Evolutionary conservation across 148 eudicot species (phyloP).

Genomic region (Talinum fruticosum): DNA sequence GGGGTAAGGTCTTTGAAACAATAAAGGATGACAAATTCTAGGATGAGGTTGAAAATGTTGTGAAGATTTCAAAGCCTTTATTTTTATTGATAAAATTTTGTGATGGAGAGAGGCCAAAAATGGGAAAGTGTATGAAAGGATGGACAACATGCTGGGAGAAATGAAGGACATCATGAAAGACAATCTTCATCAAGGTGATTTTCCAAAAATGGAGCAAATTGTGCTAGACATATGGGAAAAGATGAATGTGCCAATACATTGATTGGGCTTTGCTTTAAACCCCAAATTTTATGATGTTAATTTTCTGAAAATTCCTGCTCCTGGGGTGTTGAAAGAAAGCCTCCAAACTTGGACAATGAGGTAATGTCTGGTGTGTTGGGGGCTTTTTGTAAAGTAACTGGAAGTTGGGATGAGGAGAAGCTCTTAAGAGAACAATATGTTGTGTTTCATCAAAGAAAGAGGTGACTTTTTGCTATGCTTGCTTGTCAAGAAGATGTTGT

Average conservation of each 20-base stretch:
- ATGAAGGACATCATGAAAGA: slow-evolving; percentile 11
- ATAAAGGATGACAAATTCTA: too few relatives aligned
- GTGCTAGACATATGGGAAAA: slow-evolving; percentile 15
- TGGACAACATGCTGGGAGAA: slow-evolving; percentile 30
- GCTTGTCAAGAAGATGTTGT: slow-evolving; percentile 9
- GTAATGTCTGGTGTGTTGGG: background rate
- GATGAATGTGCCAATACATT: slow-evolving; percentile 18
- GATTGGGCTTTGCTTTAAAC: background rate
- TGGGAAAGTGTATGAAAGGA: slow-evolving; percentile 24
- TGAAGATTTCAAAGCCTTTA: too few relatives aligned
- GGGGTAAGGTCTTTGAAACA: too few relatives aligned
- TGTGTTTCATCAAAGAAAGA: background rate
- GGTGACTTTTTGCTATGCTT: background rate
- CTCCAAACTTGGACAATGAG: slow-evolving; percentile 1
- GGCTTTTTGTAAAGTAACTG: background rate
- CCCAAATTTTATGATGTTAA: slow-evolving; percentile 8
- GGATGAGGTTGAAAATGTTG: too few relatives aligned
- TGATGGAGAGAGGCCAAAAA: slow-evolving; percentile 13
- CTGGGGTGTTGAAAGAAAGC: slow-evolving; percentile 1
- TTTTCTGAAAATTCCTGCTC: background rate
- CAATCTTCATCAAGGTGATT: background rate
- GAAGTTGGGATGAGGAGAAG: background rate
- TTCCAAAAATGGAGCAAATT: background rate
- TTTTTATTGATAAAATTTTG: slow-evolving; percentile 5
- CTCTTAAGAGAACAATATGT: background rate